These are phyloP conservation scores for Bondarzewia mesenterica DNA, from an alignment of 1,284 basidiomycete species.

Conservation along the genomic window DNA sequence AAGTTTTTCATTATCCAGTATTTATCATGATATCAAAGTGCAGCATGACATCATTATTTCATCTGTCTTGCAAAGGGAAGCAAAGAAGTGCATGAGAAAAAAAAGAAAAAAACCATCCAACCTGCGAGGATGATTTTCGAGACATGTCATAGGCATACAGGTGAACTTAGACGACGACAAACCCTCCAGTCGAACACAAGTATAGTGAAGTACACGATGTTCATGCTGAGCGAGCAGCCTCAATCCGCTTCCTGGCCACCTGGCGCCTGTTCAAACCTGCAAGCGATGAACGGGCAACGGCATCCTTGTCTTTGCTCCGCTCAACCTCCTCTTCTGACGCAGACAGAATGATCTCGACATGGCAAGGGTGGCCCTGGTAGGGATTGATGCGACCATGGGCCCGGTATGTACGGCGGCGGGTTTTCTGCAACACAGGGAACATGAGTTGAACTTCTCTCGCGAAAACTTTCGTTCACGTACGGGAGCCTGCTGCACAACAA, in stretches of 20 bases:
- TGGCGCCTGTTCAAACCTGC: conserved; percentile 73
- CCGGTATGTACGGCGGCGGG: conserved; percentile 98
- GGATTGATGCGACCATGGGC: conserved; percentile 94
- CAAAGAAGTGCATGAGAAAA: neutral
- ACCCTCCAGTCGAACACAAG: conserved; percentile 2
- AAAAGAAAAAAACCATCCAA: neutral
- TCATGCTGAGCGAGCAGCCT: conserved; percentile 50
- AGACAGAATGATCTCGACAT: conserved; percentile 90
- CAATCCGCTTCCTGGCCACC: conserved; percentile 75
- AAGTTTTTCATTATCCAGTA: no score
- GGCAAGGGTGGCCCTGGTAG: conserved; percentile 88
- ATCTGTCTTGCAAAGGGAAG: neutral
- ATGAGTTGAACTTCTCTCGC: neutral
- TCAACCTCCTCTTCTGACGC: conserved; percentile 78
- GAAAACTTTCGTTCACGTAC: conserved; percentile 39
- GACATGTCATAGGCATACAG: conserved; percentile 27
- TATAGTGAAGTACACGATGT: neutral
- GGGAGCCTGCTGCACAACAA: conserved; percentile 97
- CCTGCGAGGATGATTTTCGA: conserved; percentile 16
- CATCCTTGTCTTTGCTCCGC: conserved; percentile 80
- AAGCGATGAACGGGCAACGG: conserved; percentile 35
- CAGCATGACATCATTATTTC: no score
- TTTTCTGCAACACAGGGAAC: conserved; percentile 60
- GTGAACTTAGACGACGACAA: conserved; percentile 9
- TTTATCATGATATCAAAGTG: no score